phyloP scores from a whole-genome alignment of 192 early-diverging fungal species.

The Coemansia sp. region DNA sequence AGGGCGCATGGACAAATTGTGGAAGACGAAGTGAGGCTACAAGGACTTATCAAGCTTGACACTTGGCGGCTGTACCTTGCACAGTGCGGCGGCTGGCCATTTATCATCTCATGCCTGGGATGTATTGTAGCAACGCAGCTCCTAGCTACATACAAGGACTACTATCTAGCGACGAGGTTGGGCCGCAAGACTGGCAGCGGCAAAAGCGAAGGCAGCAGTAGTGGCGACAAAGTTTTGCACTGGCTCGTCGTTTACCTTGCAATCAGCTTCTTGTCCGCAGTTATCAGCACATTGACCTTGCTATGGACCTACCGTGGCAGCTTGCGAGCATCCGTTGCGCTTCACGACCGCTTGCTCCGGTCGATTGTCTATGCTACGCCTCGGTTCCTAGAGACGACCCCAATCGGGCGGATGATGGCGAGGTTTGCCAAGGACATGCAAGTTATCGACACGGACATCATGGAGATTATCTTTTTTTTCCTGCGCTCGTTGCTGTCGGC shows the following conservation, averaged over 20 bases:
- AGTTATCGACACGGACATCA: constrained; percentile 69
- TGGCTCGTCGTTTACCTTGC: constrained; percentile 18
- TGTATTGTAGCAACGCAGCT: constrained; percentile 54
- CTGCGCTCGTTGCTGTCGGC: constrained; percentile 55
- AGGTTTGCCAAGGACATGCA: constrained; percentile 81
- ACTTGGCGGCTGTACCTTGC: constrained; percentile 75
- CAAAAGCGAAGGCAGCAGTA: constrained; percentile 8
- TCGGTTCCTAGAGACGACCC: constrained; percentile 82
- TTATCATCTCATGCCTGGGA: constrained; percentile 56
- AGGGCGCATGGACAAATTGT: constrained; percentile 61
- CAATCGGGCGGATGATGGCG: constrained; percentile 78
- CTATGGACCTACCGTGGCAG: constrained; percentile 24
- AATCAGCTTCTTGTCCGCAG: constrained; percentile 11
- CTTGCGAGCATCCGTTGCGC: constrained; percentile 41
- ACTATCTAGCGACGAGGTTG: constrained; percentile 25
- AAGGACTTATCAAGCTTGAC: constrained; percentile 65
- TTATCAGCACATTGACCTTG: constrained; percentile 12
- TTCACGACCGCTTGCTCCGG: constrained; percentile 61
- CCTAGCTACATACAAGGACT: constrained; percentile 58
- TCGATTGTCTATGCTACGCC: constrained; percentile 69
- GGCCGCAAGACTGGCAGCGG: constrained; percentile 44
- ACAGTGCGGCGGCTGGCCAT: constrained; percentile 62
- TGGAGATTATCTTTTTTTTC: constrained; percentile 56
- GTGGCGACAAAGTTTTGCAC: neutral
- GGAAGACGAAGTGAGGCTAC: constrained; percentile 72